These are phyloP conservation scores for Penicillium salamii DNA, from an alignment of 495 filamentous ascomycete species.

Conservation along the genomic window DNA sequence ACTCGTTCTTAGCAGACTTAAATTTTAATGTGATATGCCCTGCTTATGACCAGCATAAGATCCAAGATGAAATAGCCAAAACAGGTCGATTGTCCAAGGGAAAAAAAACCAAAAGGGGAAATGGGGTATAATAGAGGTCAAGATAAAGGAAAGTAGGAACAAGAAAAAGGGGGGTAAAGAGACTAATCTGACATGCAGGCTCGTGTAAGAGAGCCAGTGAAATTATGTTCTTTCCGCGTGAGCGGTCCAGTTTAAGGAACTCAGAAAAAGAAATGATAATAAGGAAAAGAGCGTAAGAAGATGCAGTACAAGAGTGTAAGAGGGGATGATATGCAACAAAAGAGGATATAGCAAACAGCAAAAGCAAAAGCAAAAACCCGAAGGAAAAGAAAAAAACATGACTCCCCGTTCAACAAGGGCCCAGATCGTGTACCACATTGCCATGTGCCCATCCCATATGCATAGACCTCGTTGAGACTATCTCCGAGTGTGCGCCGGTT, in stretches of 20 bases:
- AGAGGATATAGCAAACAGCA: constrained; percentile 6
- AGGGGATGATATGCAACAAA: constrained; percentile 1
- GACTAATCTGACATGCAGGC: constrained; percentile 18
- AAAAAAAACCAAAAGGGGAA: constrained; percentile 13
- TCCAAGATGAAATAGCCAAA: constrained; percentile 1
- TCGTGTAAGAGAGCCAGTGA: constrained; percentile 19
- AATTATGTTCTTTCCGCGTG: constrained; percentile 32
- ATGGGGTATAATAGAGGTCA: constrained; percentile 19
- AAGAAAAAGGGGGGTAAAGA: constrained; percentile 5
- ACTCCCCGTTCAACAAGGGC: constrained; percentile 4
- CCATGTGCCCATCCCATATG: no score
- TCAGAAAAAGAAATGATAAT: constrained; percentile 3
- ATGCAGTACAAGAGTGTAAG: constrained; percentile 9
- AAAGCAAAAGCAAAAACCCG: constrained; percentile 2
- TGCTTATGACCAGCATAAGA: constrained; percentile 6
- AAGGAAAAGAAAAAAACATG: constrained; percentile 8
- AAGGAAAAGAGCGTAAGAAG: constrained; percentile 11
- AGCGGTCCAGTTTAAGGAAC: constrained; percentile 28
- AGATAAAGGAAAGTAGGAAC: constrained; percentile 5
- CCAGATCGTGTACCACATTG: no score
- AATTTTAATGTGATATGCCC: constrained; percentile 14
- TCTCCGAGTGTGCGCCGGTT: constrained; percentile 12
- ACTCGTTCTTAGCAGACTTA: constrained; percentile 2
- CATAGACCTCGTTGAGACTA: constrained; percentile 8
- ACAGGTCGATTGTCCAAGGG: constrained; percentile 2